phyloP scores from a whole-genome alignment of 768 basidiomycete genomes.

The Amanita jacksonii region DNA sequence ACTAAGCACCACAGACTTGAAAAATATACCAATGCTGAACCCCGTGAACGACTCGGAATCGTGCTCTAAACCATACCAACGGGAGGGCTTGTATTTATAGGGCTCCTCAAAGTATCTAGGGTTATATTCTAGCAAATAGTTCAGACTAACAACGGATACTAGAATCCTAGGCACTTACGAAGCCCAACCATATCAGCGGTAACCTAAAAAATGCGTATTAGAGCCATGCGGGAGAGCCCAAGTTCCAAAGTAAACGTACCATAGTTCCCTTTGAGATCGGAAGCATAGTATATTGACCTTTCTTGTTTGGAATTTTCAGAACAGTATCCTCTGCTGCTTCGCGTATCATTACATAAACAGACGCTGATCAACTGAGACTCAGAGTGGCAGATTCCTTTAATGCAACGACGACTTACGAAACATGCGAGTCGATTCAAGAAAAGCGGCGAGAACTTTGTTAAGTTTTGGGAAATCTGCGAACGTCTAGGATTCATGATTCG shows the following conservation, averaged over 20 bases:
- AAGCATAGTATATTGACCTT: slow-evolving; percentile 24
- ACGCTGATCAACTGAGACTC: slow-evolving; percentile 20
- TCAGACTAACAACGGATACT: background rate
- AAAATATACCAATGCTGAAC: slow-evolving; percentile 32
- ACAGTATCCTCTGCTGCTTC: slow-evolving; percentile 34
- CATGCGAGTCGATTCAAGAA: slow-evolving; percentile 35
- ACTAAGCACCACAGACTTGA: background rate
- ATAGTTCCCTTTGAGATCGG: slow-evolving; percentile 30
- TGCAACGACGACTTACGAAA: slow-evolving; percentile 33
- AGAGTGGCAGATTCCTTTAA: background rate
- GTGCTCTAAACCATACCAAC: slow-evolving; percentile 35
- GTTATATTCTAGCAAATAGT: slow-evolving; percentile 50
- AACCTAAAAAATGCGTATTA: slow-evolving; percentile 15
- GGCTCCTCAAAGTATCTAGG: slow-evolving; percentile 40
- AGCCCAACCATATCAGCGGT: slow-evolving; percentile 41
- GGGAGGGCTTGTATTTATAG: slow-evolving; percentile 36
- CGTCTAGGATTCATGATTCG: slow-evolving; percentile 14
- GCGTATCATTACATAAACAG: slow-evolving; percentile 31
- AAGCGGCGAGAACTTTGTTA: slow-evolving; percentile 32
- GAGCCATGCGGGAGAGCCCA: background rate
- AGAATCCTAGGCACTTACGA: slow-evolving; percentile 23
- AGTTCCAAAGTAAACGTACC: slow-evolving; percentile 14
- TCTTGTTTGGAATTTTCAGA: slow-evolving; percentile 29
- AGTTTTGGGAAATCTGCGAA: slow-evolving; percentile 32
- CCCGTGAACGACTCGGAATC: slow-evolving; percentile 37